phyloP scores from a whole-genome alignment of 1,284 basidiomycete genomes.

The Blastosporella zonata region DNA sequence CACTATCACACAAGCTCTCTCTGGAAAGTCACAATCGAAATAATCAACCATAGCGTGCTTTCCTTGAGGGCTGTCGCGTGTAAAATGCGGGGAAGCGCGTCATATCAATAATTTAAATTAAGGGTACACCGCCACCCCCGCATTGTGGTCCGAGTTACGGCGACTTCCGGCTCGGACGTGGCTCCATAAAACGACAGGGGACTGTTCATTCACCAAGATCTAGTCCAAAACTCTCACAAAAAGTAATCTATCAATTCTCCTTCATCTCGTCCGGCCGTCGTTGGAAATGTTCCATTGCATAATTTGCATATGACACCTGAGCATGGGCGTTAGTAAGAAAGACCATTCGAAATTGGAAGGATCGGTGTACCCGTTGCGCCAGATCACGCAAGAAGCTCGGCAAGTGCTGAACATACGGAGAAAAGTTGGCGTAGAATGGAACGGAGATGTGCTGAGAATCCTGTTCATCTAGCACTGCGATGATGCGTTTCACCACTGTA shows the following conservation, averaged over 20 bases:
- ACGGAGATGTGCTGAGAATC: slow-evolving; percentile 69
- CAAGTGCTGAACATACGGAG: slow-evolving; percentile 51
- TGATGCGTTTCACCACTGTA: slow-evolving; percentile 76
- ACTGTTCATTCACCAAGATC: background rate
- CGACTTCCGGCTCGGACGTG: no score
- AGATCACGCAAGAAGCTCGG: slow-evolving; percentile 75
- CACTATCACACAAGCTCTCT: background rate
- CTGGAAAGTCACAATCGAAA: background rate
- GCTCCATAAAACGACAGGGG: background rate
- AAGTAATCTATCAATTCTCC: background rate
- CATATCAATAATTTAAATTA: slow-evolving; percentile 1
- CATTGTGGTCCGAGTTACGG: background rate
- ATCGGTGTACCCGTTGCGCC: slow-evolving; percentile 59
- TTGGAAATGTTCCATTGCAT: slow-evolving; percentile 46
- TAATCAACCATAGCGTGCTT: background rate
- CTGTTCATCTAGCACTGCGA: slow-evolving; percentile 73
- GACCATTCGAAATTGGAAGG: background rate
- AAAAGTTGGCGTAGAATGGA: slow-evolving; percentile 70
- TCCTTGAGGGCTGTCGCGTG: background rate
- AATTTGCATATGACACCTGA: slow-evolving; percentile 35
- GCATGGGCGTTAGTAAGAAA: background rate
- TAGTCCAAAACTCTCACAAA: background rate
- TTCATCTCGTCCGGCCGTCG: slow-evolving; percentile 35
- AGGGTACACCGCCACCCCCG: background rate
- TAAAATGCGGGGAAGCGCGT: slow-evolving; percentile 12